Evolutionary conservation across 106 monocot species (phyloP).

Genomic region (Apostasia shenzhenica): DNA sequence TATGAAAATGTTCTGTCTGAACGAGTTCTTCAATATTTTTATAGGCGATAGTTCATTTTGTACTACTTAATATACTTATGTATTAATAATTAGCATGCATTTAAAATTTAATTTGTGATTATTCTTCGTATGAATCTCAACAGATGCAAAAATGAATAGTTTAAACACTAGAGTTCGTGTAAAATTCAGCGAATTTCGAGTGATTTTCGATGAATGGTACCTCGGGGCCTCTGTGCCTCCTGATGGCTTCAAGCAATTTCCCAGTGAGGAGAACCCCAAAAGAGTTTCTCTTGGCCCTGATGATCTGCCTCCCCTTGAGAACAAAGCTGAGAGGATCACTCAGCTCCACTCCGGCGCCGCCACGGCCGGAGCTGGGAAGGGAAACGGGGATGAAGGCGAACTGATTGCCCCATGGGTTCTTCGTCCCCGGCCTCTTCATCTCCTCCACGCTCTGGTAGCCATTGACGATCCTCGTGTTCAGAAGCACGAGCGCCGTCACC

Average conservation of each 20-base stretch:
- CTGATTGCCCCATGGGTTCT: constrained; percentile 64
- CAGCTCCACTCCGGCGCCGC: constrained; percentile 11
- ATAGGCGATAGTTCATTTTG: no score
- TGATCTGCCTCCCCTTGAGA: constrained; percentile 30
- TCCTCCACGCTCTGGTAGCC: constrained; percentile 32
- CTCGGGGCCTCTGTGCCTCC: constrained; percentile 55
- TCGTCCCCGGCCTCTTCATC: constrained; percentile 29
- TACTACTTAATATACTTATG: no score
- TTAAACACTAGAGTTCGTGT: no score
- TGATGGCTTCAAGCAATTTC: constrained; percentile 32
- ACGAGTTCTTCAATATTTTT: no score
- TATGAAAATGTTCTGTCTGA: no score
- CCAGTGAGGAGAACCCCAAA: constrained; percentile 52
- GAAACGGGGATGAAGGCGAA: constrained; percentile 60
- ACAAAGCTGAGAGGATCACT: constrained; percentile 44
- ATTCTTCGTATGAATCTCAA: no score
- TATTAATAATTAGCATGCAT: no score
- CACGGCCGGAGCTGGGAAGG: constrained; percentile 16
- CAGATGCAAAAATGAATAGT: no score
- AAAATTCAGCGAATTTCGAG: no score
- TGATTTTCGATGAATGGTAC: constrained; percentile 10
- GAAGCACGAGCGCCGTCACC: constrained; percentile 55
- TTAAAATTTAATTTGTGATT: no score
- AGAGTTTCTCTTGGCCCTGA: constrained; percentile 53
- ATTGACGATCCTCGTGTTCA: constrained; percentile 48